Percentiles rank a stretch among this genome's conserved stretches.
These are phyloP conservation scores for Phoma sp. DNA, from an alignment of 2,329 filamentous ascomycete genomes.

Conservation along the genomic window DNA sequence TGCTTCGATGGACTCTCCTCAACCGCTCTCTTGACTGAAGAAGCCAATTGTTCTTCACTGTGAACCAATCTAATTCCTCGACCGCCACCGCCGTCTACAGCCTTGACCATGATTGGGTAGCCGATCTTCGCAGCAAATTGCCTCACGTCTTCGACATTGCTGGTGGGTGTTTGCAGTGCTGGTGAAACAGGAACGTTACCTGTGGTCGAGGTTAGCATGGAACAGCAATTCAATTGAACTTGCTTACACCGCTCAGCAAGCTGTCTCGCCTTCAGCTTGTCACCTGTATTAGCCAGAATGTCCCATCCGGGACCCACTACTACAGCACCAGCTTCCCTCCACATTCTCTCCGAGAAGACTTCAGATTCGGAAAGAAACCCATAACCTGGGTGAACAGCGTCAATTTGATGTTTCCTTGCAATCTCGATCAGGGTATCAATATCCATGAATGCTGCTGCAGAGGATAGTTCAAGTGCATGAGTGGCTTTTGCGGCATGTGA, in stretches of 20 bases:
- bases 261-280: conserved; percentile 61
- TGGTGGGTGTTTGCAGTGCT: conserved; percentile 55
- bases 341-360: conserved; percentile 58
- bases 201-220: conserved; percentile 10
- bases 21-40: conserved; percentile 58
- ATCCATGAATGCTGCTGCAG: conserved; percentile 61
- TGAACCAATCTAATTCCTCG: conserved; percentile 64
- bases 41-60: conserved; percentile 52
- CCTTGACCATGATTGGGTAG: conserved; percentile 67
- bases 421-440: conserved; percentile 57
- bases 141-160: conserved; percentile 51
- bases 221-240: neutral
- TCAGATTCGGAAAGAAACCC: conserved; percentile 67
- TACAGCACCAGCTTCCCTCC: conserved; percentile 55
- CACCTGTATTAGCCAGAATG: conserved; percentile 61
- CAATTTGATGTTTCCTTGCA: conserved; percentile 58
- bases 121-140: conserved; percentile 65
- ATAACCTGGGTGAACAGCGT: conserved; percentile 66
- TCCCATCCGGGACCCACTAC: conserved; percentile 65
- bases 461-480: conserved; percentile 59
- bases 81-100: conserved; percentile 69
- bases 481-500: conserved; percentile 61
- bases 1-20: conserved; percentile 65
- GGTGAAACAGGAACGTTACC: conserved; percentile 59
- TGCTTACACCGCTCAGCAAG: conserved; percentile 58